Percentiles rank a stretch among this genome's conserved stretches.
phyloP scores from a whole-genome alignment of 2,329 filamentous ascomycete genomes.

The Xylariales sp. region DNA sequence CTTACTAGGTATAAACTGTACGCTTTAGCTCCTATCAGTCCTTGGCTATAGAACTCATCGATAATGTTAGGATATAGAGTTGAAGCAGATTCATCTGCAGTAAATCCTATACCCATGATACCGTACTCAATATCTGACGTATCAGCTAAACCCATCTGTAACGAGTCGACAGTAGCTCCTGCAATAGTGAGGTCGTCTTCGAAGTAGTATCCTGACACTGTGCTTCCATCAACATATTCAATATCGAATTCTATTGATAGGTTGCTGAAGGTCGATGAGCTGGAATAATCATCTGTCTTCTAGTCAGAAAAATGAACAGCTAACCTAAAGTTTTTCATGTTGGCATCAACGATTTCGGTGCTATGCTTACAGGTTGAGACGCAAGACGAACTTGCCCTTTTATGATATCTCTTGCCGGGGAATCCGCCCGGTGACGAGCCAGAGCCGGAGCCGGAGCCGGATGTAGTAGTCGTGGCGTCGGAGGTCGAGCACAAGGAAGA shows the following conservation, averaged over 20 bases:
- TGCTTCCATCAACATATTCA: slow-evolving; percentile 54
- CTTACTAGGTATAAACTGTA: slow-evolving; percentile 63
- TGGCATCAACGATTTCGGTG: no score
- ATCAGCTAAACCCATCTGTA: slow-evolving; percentile 53
- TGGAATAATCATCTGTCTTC: slow-evolving; percentile 48
- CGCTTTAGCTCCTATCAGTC: slow-evolving; percentile 56
- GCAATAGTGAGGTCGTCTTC: slow-evolving; percentile 50
- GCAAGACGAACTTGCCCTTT: slow-evolving; percentile 29
- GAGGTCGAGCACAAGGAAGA: slow-evolving; percentile 36
- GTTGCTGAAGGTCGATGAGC: slow-evolving; percentile 37
- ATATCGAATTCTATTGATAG: slow-evolving; percentile 57
- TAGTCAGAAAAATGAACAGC: no score
- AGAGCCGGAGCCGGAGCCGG: no score
- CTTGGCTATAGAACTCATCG: slow-evolving; percentile 58
- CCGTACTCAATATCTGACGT: slow-evolving; percentile 46
- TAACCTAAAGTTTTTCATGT: no score
- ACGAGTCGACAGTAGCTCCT: slow-evolving; percentile 39
- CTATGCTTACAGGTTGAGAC: slow-evolving; percentile 40
- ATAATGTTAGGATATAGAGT: slow-evolving; percentile 55
- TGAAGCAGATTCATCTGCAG: slow-evolving; percentile 40
- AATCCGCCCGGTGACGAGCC: no score
- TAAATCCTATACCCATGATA: slow-evolving; percentile 56
- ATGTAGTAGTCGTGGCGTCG: no score
- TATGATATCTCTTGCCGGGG: slow-evolving; percentile 21
- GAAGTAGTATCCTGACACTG: slow-evolving; percentile 53